Base-by-base conservation (phyloP, 768 basidiomycete genomes). In the Boletus pseudopeckii region DNA sequence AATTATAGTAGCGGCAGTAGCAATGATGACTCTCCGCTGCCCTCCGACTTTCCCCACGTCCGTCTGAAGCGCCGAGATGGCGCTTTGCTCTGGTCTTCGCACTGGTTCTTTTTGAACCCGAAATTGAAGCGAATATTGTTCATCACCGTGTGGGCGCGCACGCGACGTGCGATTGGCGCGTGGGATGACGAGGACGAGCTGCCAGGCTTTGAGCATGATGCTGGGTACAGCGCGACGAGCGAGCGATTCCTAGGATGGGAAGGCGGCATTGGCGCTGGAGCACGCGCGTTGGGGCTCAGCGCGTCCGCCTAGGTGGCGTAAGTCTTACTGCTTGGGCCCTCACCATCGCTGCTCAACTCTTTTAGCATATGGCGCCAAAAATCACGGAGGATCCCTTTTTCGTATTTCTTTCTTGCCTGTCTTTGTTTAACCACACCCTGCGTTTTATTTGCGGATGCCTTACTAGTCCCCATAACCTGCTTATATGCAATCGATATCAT, bases 91-190 rank as follows among this genome's bases (percentile, higher is more conserved):
- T 98, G 95, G 95, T 94, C 91, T 33, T 92, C 91, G 11, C 92
- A 96, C 69, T 96, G 92, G 87, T 98, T 98, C 78, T 96, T 98
- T 76, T 76, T 92, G 64, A 96, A 94, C 77, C 82, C 88, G 64
- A 95, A 92, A 75, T 75, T 85, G 72, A 97, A 95, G 75, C 85
- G 95, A 20, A 83, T 98, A 63, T 72, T 98, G 51, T 98, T 96
- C 74, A 81, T 97, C 54, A 88, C 92, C 2, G 85, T 92, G 20
- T 97, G 93, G 92, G 92, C 94, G 7, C 82, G 88, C 41, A 86
- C 86, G 32, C 80, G 79, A 62, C 80, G 81, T 45, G 74, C 82
- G 18, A 73, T 75, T 17, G 72, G 80, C 38, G 80, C 74, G 49
- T 82, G 78, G 74, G 73, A 73, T 28, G 75, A 76, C 38, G 78